Percentiles rank a stretch among this genome's conserved stretches.
These are phyloP conservation scores for Phytopythium litorale DNA, from an alignment of 352 stramenopile species.

Conservation along the genomic window DNA sequence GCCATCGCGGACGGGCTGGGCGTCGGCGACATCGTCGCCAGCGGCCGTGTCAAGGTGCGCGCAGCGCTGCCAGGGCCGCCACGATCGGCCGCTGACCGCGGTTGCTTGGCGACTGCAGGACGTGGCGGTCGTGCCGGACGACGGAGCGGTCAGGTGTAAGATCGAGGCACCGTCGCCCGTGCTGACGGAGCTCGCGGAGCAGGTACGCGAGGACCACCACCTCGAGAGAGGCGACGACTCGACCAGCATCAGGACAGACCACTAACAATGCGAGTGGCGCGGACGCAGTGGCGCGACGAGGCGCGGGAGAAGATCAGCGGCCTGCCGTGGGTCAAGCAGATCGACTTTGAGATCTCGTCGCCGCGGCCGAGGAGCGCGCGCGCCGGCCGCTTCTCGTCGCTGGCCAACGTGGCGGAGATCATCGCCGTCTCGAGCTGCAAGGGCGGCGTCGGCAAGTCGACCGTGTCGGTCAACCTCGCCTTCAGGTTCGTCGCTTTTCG, in stretches of 20 bases:
- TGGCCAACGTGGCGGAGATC: constrained; percentile 83
- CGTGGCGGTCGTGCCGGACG: constrained; percentile 36
- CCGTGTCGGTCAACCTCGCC: constrained; percentile 98
- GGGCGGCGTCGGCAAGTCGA: constrained; percentile 98
- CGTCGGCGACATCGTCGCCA: constrained; percentile 65
- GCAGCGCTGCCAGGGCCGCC: not conserved
- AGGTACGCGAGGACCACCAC: constrained; percentile 26
- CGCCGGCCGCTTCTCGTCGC: constrained; percentile 66
- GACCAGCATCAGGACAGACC: not conserved
- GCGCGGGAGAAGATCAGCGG: constrained; percentile 40
- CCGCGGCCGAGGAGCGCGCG: constrained; percentile 61
- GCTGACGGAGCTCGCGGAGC: constrained; percentile 61
- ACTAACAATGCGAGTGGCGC: not conserved
- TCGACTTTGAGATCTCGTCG: constrained; percentile 62
- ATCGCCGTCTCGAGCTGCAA: constrained; percentile 93
- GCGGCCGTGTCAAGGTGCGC: constrained; percentile 76
- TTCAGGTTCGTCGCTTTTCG: constrained; percentile 60
- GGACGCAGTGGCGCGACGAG: constrained; percentile 60
- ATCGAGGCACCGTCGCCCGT: constrained; percentile 66
- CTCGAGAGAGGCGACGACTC: not conserved
- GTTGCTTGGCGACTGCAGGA: constrained; percentile 26
- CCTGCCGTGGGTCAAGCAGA: constrained; percentile 73
- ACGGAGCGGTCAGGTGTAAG: constrained; percentile 60
- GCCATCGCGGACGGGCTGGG: constrained; percentile 67
- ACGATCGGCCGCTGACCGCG: not conserved